Evolutionary conservation across 306 rosid genomes (phyloP), one percentile per base, ranked within the genome.

Genomic region (Fragaria iinumae): DNA sequence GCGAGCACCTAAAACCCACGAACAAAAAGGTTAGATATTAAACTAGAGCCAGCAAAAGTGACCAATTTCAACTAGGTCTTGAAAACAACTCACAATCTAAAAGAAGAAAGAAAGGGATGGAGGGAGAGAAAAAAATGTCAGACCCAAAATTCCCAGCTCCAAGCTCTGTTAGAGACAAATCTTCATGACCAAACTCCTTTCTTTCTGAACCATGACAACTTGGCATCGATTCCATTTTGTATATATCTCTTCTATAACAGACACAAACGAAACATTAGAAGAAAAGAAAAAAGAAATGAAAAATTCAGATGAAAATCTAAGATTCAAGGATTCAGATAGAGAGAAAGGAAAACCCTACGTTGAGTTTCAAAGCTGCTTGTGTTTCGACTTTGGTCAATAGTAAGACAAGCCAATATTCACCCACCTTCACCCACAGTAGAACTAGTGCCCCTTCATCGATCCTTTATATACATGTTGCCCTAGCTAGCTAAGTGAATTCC

Each of bases 101-200:
- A 60, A 21, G 10, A 59, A 69, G 32, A 44, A 14, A 14, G 4
- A 45, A 32, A 6, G n/a, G 4, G 6, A 17, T 17, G 34, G 14
- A 29, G 17, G 27, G 34, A 16, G 4, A 34, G 32, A 52, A 3
- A 32, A 17, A 3, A 10, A 62, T 71, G 47, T 38, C 84, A 57
- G 59, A 89, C 96, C 96, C 92, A n/a, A 80, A 85, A 80, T 76
- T 71, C 69, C 66, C 79, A 74, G 80, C 55, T 14, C 53, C 81
- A 25, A 39, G 79, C 29, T 87, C 85, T 56, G 38, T 57, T 14
- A 50, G 23, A 65, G 86, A 68, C 44, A 47, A 2, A 60, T 72
- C 71, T 25, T 39, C 65, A 18, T 80, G 57, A 48, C 36, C 48
- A 32, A 67, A 62, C 11, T 67, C 71, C 69, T 84, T 68, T 36